Conservation (phyloP, 148 eudicot species). For the Rheum nobile region DNA sequence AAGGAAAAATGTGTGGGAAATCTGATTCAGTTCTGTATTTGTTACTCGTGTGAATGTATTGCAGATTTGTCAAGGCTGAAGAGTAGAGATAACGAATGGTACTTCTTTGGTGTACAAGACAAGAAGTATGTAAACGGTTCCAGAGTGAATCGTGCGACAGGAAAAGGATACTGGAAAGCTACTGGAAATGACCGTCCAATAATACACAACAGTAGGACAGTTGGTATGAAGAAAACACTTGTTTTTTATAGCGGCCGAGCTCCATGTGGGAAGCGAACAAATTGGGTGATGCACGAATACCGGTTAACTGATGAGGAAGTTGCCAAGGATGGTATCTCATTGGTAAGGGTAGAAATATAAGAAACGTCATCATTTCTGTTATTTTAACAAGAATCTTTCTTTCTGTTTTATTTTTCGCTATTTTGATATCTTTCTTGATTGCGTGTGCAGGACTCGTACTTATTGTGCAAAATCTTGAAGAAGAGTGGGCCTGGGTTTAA, state of each 20-base stretch:
- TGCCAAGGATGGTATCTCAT: constrained; percentile 38
- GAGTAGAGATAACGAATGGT: constrained; percentile 70
- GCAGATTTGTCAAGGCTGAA: constrained; percentile 55
- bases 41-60: neutral
- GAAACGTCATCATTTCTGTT: neutral
- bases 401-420: neutral
- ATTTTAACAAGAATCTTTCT: neutral
- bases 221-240: constrained; percentile 79
- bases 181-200: constrained; percentile 71
- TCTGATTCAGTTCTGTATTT: neutral
- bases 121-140: constrained; percentile 71
- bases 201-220: constrained; percentile 36
- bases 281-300: constrained; percentile 90
- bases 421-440: neutral
- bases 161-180: constrained; percentile 77
- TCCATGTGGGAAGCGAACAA: constrained; percentile 69
- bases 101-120: constrained; percentile 73
- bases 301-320: constrained; percentile 55
- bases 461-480: constrained; percentile 75
- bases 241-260: constrained; percentile 80
- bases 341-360: constrained; percentile 30
- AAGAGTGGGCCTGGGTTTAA: constrained; percentile 77
- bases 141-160: constrained; percentile 67
- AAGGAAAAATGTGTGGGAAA: neutral
- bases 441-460: constrained; percentile 44